Conservation (phyloP, 148 eudicot genomes). For the Persicaria maculosa region DNA sequence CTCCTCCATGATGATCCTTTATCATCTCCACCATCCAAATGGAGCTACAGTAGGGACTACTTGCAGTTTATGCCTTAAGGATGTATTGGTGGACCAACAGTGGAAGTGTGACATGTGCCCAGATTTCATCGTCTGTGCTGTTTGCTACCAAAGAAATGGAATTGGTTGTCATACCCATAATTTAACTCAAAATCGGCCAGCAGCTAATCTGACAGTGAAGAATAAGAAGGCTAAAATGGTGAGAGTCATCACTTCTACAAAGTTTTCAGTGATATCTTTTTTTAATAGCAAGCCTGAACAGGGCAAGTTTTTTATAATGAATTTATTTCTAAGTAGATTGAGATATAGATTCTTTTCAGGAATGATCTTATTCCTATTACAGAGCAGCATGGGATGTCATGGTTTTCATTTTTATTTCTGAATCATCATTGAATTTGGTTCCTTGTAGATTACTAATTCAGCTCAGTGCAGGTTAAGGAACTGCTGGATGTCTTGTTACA, state of each 20-base stretch:
- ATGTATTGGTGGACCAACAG: slow-evolving; percentile 22
- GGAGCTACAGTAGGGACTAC: slow-evolving; percentile 16
- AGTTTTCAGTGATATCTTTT: no score
- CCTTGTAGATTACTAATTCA: not conserved
- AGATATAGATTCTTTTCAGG: no score
- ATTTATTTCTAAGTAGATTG: no score
- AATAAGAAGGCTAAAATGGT: slow-evolving; percentile 22
- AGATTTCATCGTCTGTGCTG: slow-evolving; percentile 36
- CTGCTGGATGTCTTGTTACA: slow-evolving; percentile 37
- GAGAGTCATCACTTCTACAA: slow-evolving; percentile 11
- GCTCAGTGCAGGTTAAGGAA: slow-evolving; percentile 34
- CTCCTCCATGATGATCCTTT: slow-evolving; percentile 82
- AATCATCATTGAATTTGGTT: no score
- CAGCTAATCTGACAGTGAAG: slow-evolving; percentile 12
- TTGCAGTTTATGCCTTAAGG: slow-evolving; percentile 44
- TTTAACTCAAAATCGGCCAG: slow-evolving; percentile 21
- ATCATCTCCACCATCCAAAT: slow-evolving; percentile 51
- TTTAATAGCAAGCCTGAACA: no score
- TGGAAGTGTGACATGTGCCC: slow-evolving; percentile 59
- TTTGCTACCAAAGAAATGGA: slow-evolving; percentile 42
- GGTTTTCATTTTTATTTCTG: no score
- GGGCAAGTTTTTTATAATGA: no score
- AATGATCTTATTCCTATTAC: no score
- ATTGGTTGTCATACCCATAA: slow-evolving; percentile 33
- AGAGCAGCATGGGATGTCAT: no score